phyloP scores from a whole-genome alignment of 768 basidiomycete genomes.

The Lactarius pseudohatsudake region DNA sequence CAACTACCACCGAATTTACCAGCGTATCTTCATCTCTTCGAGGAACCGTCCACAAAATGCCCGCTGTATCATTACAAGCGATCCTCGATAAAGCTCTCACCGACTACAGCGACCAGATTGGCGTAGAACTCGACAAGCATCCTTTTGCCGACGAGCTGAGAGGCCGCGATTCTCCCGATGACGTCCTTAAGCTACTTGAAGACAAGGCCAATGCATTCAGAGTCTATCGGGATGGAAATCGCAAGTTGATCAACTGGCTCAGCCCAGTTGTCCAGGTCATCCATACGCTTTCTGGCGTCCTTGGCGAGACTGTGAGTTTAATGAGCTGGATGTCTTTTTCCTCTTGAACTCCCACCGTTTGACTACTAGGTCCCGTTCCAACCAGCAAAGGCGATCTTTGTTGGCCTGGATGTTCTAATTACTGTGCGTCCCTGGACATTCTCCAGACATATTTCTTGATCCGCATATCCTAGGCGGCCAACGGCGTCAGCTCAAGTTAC shows the following conservation, averaged over 20 bases:
- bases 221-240: neutral
- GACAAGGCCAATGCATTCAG: neutral
- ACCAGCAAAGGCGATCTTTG: constrained; percentile 1
- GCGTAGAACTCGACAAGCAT: constrained; percentile 3
- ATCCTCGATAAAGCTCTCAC: constrained; percentile 4
- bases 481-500: neutral
- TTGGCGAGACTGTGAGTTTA: neutral
- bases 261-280: neutral
- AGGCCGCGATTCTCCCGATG: neutral
- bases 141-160: neutral
- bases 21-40: neutral
- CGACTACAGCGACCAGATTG: neutral
- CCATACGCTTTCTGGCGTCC: neutral
- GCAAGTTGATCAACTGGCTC: neutral
- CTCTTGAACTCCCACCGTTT: neutral
- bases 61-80: neutral
- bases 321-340: neutral
- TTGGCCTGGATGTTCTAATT: constrained; percentile 2
- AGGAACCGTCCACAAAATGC: neutral
- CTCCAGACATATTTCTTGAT: too few relatives aligned
- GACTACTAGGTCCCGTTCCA: neutral
- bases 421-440: neutral
- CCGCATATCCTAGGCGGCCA: neutral
- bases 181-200: neutral
- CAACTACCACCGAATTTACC: neutral